Conservation (phyloP, 345 rosid species). For the Atalantia buxifolia region DNA sequence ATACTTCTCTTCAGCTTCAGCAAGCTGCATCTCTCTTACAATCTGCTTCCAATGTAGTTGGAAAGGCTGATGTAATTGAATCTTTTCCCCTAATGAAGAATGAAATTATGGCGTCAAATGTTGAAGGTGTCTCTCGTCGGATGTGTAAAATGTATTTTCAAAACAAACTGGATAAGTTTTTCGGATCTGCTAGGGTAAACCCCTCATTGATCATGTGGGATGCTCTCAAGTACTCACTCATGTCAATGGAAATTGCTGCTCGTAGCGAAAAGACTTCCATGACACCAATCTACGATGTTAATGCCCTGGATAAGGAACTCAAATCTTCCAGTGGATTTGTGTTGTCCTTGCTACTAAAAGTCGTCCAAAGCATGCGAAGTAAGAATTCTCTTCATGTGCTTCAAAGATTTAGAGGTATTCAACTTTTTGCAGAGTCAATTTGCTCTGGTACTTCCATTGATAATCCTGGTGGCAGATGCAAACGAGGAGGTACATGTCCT, state of each 20-base stretch:
- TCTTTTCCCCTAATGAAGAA: conserved; percentile 38
- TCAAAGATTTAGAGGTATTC: conserved; percentile 81
- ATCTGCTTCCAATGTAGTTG: conserved; percentile 55
- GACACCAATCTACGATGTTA: conserved; percentile 45
- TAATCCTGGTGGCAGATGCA: conserved; percentile 29
- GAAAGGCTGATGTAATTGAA: conserved; percentile 41
- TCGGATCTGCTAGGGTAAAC: conserved; percentile 40
- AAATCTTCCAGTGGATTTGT: conserved; percentile 67
- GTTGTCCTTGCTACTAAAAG: conserved; percentile 65
- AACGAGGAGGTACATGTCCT: conserved; percentile 43
- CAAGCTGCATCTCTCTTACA: conserved; percentile 62
- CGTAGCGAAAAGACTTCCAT: conserved; percentile 55
- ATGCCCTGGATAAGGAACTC: conserved; percentile 63
- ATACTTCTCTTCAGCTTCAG: conserved; percentile 40
- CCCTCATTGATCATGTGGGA: conserved; percentile 82
- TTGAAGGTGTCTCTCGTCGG: conserved; percentile 43
- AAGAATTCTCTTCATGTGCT: conserved; percentile 60
- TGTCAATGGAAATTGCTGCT: conserved; percentile 74
- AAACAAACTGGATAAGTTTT: conserved; percentile 34
- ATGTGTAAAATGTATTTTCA: conserved; percentile 60
- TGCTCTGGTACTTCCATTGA: conserved; percentile 52
- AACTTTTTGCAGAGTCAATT: conserved; percentile 74
- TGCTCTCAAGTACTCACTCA: conserved; percentile 80
- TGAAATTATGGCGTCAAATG: conserved; percentile 39
- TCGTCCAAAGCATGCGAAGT: conserved; percentile 51